Conservation (phyloP, 2,329 filamentous ascomycete genomes). For the Phaeophleospora eucalypticola region DNA sequence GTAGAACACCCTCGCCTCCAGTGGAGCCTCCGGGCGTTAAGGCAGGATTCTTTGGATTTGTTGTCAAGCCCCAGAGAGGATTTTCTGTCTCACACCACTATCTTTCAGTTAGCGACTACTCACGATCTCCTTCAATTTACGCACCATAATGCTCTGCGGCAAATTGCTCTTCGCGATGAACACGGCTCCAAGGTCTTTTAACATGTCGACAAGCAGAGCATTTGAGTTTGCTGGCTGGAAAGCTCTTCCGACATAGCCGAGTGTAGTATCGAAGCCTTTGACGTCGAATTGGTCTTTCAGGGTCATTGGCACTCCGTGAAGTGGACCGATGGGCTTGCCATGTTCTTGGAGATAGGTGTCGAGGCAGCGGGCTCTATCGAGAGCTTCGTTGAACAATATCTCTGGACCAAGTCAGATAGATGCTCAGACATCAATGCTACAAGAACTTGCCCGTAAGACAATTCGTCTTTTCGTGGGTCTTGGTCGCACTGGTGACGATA, state of each 20-base stretch:
- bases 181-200: slow-evolving; percentile 47
- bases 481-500: too few species aligned
- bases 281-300: slow-evolving; percentile 45
- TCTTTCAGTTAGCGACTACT: too few species aligned
- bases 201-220: slow-evolving; percentile 40
- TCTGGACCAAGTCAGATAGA: slow-evolving; percentile 39
- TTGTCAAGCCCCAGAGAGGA: slow-evolving; percentile 49
- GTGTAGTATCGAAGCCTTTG: slow-evolving; percentile 13
- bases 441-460: neutral
- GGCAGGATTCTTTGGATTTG: slow-evolving; percentile 40
- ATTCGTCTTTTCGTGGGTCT: neutral
- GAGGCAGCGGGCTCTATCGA: slow-evolving; percentile 45
- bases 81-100: slow-evolving; percentile 56
- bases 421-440: neutral
- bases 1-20: slow-evolving; percentile 42
- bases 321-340: slow-evolving; percentile 35
- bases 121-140: too few species aligned
- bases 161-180: slow-evolving; percentile 54
- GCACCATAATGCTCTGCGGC: slow-evolving; percentile 50
- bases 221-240: slow-evolving; percentile 33
- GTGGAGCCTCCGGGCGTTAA: slow-evolving; percentile 49
- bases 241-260: slow-evolving; percentile 11
- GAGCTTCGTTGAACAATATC: slow-evolving; percentile 53
- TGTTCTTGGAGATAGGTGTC: slow-evolving; percentile 51
- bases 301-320: slow-evolving; percentile 39